phyloP scores from a whole-genome alignment of 1,284 basidiomycete genomes.

The Apiotrichum mycotoxinovorans region DNA sequence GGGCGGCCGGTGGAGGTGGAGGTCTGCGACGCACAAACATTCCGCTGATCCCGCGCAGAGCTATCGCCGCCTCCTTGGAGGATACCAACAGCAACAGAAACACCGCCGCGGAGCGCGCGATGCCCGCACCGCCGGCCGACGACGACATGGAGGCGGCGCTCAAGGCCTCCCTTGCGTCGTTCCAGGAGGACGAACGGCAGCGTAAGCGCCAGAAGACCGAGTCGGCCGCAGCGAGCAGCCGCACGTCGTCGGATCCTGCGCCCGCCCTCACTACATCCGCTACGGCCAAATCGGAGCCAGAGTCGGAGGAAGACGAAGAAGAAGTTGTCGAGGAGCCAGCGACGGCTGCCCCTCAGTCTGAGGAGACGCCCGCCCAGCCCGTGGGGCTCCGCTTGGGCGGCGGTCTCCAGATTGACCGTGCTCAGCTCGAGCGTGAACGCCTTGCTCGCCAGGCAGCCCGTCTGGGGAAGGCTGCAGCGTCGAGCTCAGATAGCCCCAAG shows the following conservation, averaged over 20 bases:
- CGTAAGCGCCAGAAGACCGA: slow-evolving; percentile 7
- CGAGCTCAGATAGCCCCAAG: neutral
- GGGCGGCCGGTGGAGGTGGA: neutral
- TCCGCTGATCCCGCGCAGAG: slow-evolving; percentile 18
- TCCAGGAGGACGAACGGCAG: slow-evolving; percentile 9
- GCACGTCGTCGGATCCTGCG: neutral
- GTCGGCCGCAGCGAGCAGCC: neutral
- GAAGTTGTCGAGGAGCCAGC: neutral
- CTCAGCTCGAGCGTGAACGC: slow-evolving; percentile 43
- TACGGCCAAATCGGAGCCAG: neutral
- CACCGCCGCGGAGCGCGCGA: neutral
- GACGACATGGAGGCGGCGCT: slow-evolving; percentile 20
- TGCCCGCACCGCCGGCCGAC: slow-evolving; percentile 15
- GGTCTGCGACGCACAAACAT: neutral
- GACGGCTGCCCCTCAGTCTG: too few relatives aligned
- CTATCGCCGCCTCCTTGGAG: slow-evolving; percentile 33
- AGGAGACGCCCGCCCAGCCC: neutral
- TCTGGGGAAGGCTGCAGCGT: neutral
- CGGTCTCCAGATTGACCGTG: slow-evolving; percentile 29
- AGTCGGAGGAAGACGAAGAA: neutral
- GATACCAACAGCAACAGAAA: neutral
- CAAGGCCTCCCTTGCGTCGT: slow-evolving; percentile 18
- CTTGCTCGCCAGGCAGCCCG: slow-evolving; percentile 37
- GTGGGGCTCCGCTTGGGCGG: slow-evolving; percentile 2
- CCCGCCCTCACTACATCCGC: neutral